Conservation (phyloP, 139 green algal genomes). For the Tetraselmis chui region DNA sequence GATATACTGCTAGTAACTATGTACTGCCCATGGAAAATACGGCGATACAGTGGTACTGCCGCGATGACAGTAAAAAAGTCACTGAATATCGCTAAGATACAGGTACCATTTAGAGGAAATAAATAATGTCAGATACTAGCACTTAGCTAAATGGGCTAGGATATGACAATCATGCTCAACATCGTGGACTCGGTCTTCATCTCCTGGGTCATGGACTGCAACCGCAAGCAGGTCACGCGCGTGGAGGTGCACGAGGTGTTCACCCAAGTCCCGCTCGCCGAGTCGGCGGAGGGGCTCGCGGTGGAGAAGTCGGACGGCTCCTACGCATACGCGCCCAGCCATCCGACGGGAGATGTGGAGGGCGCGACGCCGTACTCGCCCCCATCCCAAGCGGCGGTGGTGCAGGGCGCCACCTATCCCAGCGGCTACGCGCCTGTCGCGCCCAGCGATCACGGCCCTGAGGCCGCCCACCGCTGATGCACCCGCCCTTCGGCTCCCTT, state of each 20-base stretch:
- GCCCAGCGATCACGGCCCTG: not conserved
- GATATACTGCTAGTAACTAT: too few species aligned
- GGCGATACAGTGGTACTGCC: too few species aligned
- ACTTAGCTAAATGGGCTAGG: too few species aligned
- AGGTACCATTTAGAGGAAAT: too few species aligned
- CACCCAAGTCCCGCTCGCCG: not conserved
- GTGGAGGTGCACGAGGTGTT: not conserved
- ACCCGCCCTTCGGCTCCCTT: not conserved
- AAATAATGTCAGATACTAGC: too few species aligned
- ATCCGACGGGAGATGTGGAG: not conserved
- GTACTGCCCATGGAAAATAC: too few species aligned
- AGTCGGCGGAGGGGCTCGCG: not conserved
- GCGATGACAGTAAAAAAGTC: too few species aligned
- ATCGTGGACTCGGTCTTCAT: not conserved
- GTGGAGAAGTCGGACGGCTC: not conserved
- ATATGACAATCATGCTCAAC: not conserved
- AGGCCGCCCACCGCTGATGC: not conserved
- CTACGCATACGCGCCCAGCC: not conserved
- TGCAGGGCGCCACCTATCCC: not conserved
- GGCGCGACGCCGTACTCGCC: not conserved
- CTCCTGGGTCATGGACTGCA: not conserved
- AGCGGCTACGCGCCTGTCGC: not conserved
- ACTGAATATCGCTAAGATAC: too few species aligned
- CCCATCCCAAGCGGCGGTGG: not conserved
- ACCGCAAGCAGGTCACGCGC: constrained; percentile 2